Evolutionary conservation across 2,329 filamentous ascomycete species (phyloP).

Genomic region (Verticillium nubilum): DNA sequence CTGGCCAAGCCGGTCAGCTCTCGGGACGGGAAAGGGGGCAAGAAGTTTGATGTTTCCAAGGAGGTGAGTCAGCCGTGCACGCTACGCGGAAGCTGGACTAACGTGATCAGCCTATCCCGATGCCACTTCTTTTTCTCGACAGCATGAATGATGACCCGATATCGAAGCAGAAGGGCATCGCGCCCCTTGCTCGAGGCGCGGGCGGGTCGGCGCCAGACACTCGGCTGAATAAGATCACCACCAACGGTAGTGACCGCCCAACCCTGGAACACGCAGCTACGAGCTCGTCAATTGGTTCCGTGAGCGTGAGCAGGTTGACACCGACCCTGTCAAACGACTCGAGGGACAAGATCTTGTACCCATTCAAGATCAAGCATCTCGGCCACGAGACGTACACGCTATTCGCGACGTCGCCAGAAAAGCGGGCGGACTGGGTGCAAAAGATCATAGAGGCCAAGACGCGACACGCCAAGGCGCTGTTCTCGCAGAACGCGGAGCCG

Average conservation of each 20-base stretch:
- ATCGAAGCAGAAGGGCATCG: conserved; percentile 72
- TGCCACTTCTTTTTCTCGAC: conserved; percentile 90
- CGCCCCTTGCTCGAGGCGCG: conserved; percentile 53
- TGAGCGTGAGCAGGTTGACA: conserved; percentile 30
- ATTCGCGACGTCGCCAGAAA: conserved; percentile 72
- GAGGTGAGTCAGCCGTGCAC: conserved; percentile 45
- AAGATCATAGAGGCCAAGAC: conserved; percentile 96
- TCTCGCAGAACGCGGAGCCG: conserved; percentile 90
- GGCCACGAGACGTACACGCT: conserved; percentile 90
- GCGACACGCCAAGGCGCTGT: conserved; percentile 80
- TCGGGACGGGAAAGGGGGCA: conserved; percentile 66
- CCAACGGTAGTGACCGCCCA: conserved; percentile 47
- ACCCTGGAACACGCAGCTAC: conserved; percentile 65
- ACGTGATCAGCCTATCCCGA: conserved; percentile 69
- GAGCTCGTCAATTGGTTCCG: conserved; percentile 56
- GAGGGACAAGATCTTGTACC: conserved; percentile 82
- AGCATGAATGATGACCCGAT: conserved; percentile 89
- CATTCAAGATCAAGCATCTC: conserved; percentile 92
- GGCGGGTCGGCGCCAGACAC: conserved; percentile 50
- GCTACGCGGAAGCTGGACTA: conserved; percentile 13
- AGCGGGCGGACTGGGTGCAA: conserved; percentile 81
- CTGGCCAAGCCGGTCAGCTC: conserved; percentile 73
- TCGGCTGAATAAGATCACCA: conserved; percentile 50
- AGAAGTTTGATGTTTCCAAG: conserved; percentile 92
- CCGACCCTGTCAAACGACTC: conserved; percentile 53